Evolutionary conservation across 2,329 filamentous ascomycete species (phyloP).

Genomic region (Ceratocystis cacaofunesta): DNA sequence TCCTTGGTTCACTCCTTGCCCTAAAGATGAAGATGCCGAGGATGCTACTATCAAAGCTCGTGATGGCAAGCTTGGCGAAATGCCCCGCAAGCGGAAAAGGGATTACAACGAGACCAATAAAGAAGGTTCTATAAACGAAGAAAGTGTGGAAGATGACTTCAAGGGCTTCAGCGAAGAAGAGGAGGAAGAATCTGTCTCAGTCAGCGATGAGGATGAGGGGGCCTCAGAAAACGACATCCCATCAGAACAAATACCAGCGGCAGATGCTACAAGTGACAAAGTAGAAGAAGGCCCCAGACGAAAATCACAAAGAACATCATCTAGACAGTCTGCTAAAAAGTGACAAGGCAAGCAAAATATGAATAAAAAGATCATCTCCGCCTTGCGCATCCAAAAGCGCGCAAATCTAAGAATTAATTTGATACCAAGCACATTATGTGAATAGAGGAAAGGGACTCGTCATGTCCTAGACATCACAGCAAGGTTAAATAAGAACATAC

Average conservation of each 20-base stretch:
- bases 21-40: slow-evolving; percentile 40
- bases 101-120: slow-evolving; percentile 36
- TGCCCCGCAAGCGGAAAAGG: slow-evolving; percentile 63
- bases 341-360: background rate
- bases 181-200: slow-evolving; percentile 22
- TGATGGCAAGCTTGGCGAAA: slow-evolving; percentile 69
- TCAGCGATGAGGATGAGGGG: slow-evolving; percentile 19
- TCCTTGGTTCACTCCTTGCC: slow-evolving; percentile 75
- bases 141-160: slow-evolving; percentile 28
- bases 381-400: background rate
- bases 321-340: slow-evolving; percentile 6
- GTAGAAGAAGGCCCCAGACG: slow-evolving; percentile 10
- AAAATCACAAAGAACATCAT: slow-evolving; percentile 10
- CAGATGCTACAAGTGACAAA: slow-evolving; percentile 7
- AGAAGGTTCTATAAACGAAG: slow-evolving; percentile 22
- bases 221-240: background rate
- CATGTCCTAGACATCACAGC: too few relatives aligned
- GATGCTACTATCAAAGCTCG: slow-evolving; percentile 49
- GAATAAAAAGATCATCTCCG: background rate
- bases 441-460: too few relatives aligned
- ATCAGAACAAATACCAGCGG: slow-evolving; percentile 1
- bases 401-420: background rate
- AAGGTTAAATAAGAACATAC: too few relatives aligned
- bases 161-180: slow-evolving; percentile 33
- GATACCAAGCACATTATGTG: too few relatives aligned